phyloP scores from a whole-genome alignment of 2,329 filamentous ascomycete genomes.

The Penicillium sp. region DNA sequence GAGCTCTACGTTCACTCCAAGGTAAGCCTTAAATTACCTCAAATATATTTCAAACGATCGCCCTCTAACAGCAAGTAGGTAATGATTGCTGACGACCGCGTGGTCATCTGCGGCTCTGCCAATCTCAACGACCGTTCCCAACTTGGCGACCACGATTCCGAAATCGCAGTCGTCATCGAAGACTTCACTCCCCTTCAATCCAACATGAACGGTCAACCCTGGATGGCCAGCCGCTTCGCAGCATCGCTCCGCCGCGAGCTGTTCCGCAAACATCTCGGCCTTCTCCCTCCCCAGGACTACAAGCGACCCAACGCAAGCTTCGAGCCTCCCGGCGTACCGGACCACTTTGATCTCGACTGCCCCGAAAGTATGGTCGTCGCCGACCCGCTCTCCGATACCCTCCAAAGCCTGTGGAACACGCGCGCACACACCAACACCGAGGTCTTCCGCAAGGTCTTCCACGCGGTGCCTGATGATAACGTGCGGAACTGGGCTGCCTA shows the following conservation, averaged over 20 bases:
- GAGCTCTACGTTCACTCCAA: constrained; percentile 63
- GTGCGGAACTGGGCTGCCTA: constrained; percentile 64
- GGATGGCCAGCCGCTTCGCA: constrained; percentile 77
- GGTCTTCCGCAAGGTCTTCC: constrained; percentile 63
- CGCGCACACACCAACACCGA: constrained; percentile 62
- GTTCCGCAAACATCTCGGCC: constrained; percentile 87
- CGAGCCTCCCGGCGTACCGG: constrained; percentile 59
- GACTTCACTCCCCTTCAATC: constrained; percentile 72
- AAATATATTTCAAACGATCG: neutral
- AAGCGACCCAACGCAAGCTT: constrained; percentile 62
- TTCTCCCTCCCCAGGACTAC: constrained; percentile 72
- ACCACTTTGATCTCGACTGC: constrained; percentile 56
- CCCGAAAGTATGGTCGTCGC: constrained; percentile 54
- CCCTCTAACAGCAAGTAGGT: constrained; percentile 39
- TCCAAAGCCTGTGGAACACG: constrained; percentile 60
- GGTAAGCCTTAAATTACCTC: constrained; percentile 35
- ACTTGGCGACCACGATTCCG: constrained; percentile 84
- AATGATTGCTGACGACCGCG: constrained; percentile 81
- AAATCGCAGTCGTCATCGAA: constrained; percentile 86
- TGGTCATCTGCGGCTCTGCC: constrained; percentile 81
- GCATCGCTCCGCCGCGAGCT: constrained; percentile 78
- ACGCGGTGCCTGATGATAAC: constrained; percentile 61
- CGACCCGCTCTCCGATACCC: constrained; percentile 60
- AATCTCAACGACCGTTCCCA: constrained; percentile 93
- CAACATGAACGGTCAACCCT: constrained; percentile 77